Percentiles rank a stretch among this genome's conserved stretches.
Evolutionary conservation across 345 rosid species (phyloP).

Genomic region (Citrus glauca): DNA sequence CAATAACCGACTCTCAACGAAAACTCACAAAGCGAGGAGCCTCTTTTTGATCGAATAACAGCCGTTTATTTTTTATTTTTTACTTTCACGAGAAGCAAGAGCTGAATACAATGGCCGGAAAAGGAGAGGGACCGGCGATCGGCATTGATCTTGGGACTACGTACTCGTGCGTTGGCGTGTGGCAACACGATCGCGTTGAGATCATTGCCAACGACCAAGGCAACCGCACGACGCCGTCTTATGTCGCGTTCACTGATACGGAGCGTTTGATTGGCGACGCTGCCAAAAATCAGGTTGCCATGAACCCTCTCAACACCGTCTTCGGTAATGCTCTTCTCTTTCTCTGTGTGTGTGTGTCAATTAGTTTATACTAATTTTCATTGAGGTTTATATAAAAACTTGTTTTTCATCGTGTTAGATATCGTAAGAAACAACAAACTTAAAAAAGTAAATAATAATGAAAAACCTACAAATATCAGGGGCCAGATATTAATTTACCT

Average conservation of each 20-base stretch:
- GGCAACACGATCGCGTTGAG: constrained; percentile 60
- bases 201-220: constrained; percentile 64
- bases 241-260: constrained; percentile 48
- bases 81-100: background rate
- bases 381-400: no score
- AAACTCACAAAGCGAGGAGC: no score
- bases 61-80: background rate
- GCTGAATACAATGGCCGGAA: constrained; percentile 36
- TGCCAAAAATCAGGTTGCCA: constrained; percentile 65
- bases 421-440: no score
- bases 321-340: constrained; percentile 28
- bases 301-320: constrained; percentile 59
- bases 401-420: no score
- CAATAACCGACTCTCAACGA: background rate
- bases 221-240: constrained; percentile 48
- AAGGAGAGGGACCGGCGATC: constrained; percentile 58
- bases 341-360: background rate
- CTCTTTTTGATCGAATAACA: background rate
- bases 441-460: no score
- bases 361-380: no score
- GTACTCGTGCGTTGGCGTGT: constrained; percentile 56
- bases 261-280: constrained; percentile 60
- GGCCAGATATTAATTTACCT: background rate
- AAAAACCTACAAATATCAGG: background rate
- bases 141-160: constrained; percentile 57